Evolutionary conservation across 768 basidiomycete genomes (phyloP).

Genomic region (Mycena alexandri): DNA sequence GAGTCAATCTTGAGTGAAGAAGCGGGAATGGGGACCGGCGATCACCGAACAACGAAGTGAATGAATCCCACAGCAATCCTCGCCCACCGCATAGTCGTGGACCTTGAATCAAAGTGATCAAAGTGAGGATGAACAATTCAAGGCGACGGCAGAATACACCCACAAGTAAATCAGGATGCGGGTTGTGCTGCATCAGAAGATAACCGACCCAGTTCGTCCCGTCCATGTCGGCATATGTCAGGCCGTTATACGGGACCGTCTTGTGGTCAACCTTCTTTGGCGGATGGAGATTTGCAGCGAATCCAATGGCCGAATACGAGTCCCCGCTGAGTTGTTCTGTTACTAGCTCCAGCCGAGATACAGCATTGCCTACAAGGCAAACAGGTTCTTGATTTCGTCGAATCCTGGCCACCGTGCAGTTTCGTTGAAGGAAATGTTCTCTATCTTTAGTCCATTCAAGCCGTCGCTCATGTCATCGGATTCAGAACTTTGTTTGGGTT

Average conservation of each 20-base stretch:
- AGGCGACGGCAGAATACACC: too few relatives aligned
- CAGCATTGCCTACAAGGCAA: conserved; percentile 64
- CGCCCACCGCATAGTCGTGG: conserved; percentile 70
- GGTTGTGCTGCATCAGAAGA: conserved; percentile 59
- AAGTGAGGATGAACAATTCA: too few relatives aligned
- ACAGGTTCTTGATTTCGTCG: conserved; percentile 53
- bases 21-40: background rate
- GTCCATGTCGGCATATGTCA: conserved; percentile 59
- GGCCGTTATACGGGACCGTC: conserved; percentile 64
- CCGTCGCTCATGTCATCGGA: background rate
- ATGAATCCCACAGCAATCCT: conserved; percentile 51
- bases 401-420: conserved; percentile 58
- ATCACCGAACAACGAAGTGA: conserved; percentile 63
- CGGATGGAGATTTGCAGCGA: conserved; percentile 36
- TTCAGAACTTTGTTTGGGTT: background rate
- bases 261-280: conserved; percentile 61
- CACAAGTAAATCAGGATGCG: conserved; percentile 60
- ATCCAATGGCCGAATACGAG: conserved; percentile 66
- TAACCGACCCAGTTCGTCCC: conserved; percentile 75
- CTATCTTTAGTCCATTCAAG: conserved; percentile 4
- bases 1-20: background rate
- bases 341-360: background rate
- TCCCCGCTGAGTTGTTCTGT: conserved; percentile 61
- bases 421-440: conserved; percentile 19
- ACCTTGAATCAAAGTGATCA: too few relatives aligned